Evolutionary conservation across 257 asterid genomes (phyloP), one percentile per base, ranked within the genome.

Genomic region (Solanum appendiculatum): DNA sequence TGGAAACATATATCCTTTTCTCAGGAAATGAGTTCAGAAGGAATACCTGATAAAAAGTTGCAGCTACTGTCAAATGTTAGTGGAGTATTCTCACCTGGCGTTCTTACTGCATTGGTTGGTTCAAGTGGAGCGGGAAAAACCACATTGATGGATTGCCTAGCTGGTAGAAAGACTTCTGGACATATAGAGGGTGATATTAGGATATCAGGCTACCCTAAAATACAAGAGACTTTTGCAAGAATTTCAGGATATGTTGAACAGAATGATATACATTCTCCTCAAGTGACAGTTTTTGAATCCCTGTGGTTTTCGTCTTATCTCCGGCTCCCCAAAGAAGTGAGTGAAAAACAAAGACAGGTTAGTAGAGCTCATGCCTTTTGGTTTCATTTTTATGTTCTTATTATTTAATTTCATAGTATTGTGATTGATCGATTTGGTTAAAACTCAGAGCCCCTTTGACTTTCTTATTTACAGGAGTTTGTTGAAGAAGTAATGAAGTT

Each of bases 81-180:
- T 63, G 98, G 99, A 46, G 96, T 93, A 44, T 96, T 95, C 89
- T 90, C 97, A 5, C 98, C 99, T 3, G 97, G 98, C n/a, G 93
- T 96, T 87, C 96, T 96, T 75, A 94, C 98, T 21, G 99, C 99
- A 33, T 88, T 96, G 86, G 96, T 96, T 87, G 99, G 98, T 68
- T 87, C 96, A 51, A 96, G 99, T 88, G 99, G 99, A 60, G 99
- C 99, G 23, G 99, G 99, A 40, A 96, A 96, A 90, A 96, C 99
- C 83, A 96, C 99, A 37, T 88, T 96, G 92, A 93, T 95, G 99
- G 99, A 95, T 89, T 98, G 95, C 46, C 97, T 96, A 75, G 96
- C 99, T 63, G 70, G 16, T 63, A 63, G 16, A 33, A 63, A 63
- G 18, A 63, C 33, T n/a, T 5, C 2, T 25, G 33, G 33, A 25